Evolutionary conservation across 257 asterid genomes (phyloP), one percentile per base, ranked within the genome.

Genomic region (Gentiana macrophylla): DNA sequence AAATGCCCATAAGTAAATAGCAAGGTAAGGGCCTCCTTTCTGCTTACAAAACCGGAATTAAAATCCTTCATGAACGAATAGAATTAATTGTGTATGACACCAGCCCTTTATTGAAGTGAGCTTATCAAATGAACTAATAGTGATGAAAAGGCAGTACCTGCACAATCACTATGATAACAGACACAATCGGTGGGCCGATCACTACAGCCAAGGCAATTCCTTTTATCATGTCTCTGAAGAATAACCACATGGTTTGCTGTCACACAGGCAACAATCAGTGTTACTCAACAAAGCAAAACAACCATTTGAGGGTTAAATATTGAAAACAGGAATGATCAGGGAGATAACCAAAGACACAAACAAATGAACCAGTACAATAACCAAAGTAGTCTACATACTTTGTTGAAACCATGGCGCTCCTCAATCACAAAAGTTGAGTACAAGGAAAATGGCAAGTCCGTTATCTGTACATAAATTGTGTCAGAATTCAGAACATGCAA

Each of bases 11-110:
- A 92, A 81, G 70, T 92, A 92, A 65, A 88, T 79, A 65, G 97
- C 97, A 77, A 92, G 70, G 85, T 88, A 88, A 9, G 98, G 97
- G 61, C 98, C 97, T 78, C 98, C 98, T 81, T 85, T 92, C 98
- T 92, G 94, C 86, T 41, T 68, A 70, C 55, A 72, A 73, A 64
- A 67, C 46, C 46, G 9, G 9, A 51, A 62, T 57, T 13, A 55
- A n/a, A 49, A 57, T 1, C 33, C 51, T 61, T 52, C 12, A 49
- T 7, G 6, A 49, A 34, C 36, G 24, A 24, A 53, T 56, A 37
- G 56, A 35, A 66, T 32, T 35, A 2, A 41, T 38, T 33, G 38
- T 53, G 12, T 1, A 49, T 59, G 58, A 11, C 52, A 15, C 36
- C 65, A 72, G 47, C 24, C 3, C 12, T 33, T 34, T 5, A 12